phyloP scores from a whole-genome alignment of 345 rosid genomes.

The Eucalyptus curtisii region DNA sequence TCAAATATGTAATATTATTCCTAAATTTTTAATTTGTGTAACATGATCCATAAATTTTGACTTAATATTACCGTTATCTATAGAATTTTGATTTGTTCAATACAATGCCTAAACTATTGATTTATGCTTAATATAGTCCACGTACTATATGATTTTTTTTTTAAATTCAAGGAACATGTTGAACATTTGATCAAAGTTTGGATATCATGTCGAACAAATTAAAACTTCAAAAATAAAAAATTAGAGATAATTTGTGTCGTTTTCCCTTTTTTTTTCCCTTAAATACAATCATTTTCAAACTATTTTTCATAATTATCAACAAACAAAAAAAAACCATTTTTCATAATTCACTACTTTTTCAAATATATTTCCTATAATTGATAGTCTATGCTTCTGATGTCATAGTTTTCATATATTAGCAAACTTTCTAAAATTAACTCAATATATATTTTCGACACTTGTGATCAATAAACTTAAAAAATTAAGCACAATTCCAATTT shows the following conservation, averaged over 20 bases:
- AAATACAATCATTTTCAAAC: not conserved
- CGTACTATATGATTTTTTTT: fast-evolving
- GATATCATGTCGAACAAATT: fast-evolving
- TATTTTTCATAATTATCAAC: not conserved
- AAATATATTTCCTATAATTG: not conserved
- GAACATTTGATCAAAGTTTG: too few species aligned
- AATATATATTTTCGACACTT: not conserved
- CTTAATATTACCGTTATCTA: fast-evolving
- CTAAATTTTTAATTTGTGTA: fast-evolving
- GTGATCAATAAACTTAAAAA: not conserved
- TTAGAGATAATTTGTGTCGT: too few species aligned
- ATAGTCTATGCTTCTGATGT: not conserved
- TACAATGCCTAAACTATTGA: not conserved
- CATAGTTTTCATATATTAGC: not conserved
- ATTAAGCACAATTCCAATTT: not conserved
- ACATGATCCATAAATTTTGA: too few species aligned
- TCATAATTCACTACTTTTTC: not conserved
- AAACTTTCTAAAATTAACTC: not conserved
- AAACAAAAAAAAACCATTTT: too few species aligned
- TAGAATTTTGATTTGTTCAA: fast-evolving
- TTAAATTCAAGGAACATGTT: not conserved
- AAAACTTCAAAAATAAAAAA: too few species aligned
- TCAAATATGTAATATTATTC: too few species aligned
- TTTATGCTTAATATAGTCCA: fast-evolving
- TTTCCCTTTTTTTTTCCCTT: too few species aligned